These are phyloP conservation scores for Novymonas esmeraldas DNA, from an alignment of 208 protist genomes.

Conservation along the genomic window DNA sequence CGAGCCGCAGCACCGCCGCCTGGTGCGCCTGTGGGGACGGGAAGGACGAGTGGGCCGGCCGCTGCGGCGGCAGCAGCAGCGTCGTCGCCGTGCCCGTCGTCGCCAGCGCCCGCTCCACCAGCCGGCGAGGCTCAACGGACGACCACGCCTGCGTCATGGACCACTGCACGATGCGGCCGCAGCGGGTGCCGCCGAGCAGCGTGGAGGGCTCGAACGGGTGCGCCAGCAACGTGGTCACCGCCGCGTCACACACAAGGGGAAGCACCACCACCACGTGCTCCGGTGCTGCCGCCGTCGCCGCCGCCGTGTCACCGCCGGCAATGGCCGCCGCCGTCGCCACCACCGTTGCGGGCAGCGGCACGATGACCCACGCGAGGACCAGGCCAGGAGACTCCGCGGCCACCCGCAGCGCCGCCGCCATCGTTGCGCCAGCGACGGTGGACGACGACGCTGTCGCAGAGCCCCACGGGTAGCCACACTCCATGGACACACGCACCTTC, in stretches of 20 bases:
- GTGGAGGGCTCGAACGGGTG: conserved; percentile 44
- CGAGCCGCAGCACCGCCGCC: conserved; percentile 48
- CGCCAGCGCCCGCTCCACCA: conserved; percentile 37
- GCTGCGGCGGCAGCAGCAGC: conserved; percentile 38
- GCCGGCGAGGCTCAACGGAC: conserved; percentile 28
- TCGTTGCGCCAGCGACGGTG: conserved; percentile 10
- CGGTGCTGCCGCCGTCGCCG: background rate
- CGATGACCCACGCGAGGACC: conserved; percentile 54
- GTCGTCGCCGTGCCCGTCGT: conserved; percentile 42
- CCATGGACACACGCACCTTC: conserved; percentile 18
- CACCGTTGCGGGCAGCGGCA: conserved; percentile 22
- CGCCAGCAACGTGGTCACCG: conserved; percentile 43
- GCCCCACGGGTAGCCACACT: conserved; percentile 47
- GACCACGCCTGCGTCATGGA: conserved; percentile 33
- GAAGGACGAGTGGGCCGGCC: conserved; percentile 53
- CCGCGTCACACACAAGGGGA: conserved; percentile 61
- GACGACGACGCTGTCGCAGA: conserved; percentile 10
- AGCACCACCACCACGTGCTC: conserved; percentile 42
- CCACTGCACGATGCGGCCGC: conserved; percentile 60
- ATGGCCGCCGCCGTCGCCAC: background rate
- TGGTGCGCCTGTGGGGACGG: conserved; percentile 72
- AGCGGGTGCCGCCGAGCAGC: conserved; percentile 52
- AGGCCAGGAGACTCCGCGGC: conserved; percentile 36
- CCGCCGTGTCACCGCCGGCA: background rate
- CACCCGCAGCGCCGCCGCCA: conserved; percentile 25